These are phyloP conservation scores for Saccharomycopsis selenospora DNA, from an alignment of 805 yeast species.

Conservation along the genomic window DNA sequence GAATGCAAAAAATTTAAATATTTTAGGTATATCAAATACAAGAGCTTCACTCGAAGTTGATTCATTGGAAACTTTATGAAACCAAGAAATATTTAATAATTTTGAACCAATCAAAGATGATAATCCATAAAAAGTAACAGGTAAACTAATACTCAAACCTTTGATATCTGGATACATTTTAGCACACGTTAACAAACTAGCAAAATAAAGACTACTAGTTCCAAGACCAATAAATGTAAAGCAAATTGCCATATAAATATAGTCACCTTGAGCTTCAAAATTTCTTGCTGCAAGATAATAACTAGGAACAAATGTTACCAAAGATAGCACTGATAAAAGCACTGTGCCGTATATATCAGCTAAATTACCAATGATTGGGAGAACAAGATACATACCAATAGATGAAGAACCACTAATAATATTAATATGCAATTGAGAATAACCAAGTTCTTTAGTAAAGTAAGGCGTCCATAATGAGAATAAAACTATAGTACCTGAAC, in stretches of 20 bases:
- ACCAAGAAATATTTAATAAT: slow-evolving; percentile 37
- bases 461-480: slow-evolving; percentile 75
- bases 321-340: slow-evolving; percentile 52
- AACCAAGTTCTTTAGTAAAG: slow-evolving; percentile 50
- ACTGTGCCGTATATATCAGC: slow-evolving; percentile 87
- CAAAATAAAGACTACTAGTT: slow-evolving; percentile 65
- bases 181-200: slow-evolving; percentile 73
- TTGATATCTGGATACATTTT: slow-evolving; percentile 71
- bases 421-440: slow-evolving; percentile 63
- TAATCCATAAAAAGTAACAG: slow-evolving; percentile 82
- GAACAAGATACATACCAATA: slow-evolving; percentile 75
- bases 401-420: slow-evolving; percentile 66
- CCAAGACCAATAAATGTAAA: slow-evolving; percentile 62
- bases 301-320: slow-evolving; percentile 59
- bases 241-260: slow-evolving; percentile 36
- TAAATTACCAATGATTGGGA: slow-evolving; percentile 74
- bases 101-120: slow-evolving; percentile 73
- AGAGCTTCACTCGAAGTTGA: slow-evolving; percentile 19
- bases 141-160: slow-evolving; percentile 78
- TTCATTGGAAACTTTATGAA: slow-evolving; percentile 22
- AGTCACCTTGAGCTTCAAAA: slow-evolving; percentile 27
- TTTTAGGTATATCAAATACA: slow-evolving; percentile 40
- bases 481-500: slow-evolving; percentile 75
- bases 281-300: slow-evolving; percentile 45
- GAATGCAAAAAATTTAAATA: slow-evolving; percentile 45